Conservation (phyloP, 768 basidiomycete species). For the Lactarius hatsudake region DNA sequence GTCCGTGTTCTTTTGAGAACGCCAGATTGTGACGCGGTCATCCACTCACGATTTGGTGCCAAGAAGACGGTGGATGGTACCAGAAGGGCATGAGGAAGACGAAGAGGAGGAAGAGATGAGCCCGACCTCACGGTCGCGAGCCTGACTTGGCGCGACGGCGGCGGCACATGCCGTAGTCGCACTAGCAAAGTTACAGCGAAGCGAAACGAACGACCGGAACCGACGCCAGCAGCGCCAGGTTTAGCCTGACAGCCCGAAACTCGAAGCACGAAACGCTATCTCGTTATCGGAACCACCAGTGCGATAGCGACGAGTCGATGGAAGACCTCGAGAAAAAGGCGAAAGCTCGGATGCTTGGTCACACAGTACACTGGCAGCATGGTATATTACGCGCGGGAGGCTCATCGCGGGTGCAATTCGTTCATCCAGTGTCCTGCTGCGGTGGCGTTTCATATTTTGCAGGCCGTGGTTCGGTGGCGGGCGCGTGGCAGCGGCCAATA, state of each 20-base stretch:
- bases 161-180: background rate
- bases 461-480: background rate
- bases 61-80: background rate
- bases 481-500: background rate
- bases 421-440: background rate
- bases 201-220: background rate
- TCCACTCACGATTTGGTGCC: background rate
- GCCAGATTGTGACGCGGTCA: background rate
- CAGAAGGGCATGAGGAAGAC: background rate
- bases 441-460: background rate
- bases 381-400: background rate
- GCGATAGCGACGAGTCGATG: background rate
- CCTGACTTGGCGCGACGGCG: background rate
- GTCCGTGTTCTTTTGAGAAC: background rate
- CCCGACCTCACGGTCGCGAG: background rate
- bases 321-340: background rate
- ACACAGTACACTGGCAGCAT: background rate
- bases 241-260: background rate
- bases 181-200: background rate
- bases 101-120: background rate
- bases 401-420: background rate
- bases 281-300: background rate
- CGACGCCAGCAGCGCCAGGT: no score
- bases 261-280: background rate
- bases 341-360: background rate